Percentiles rank a stretch among this genome's conserved stretches.
Conservation (phyloP, 768 basidiomycete species). For the Cystobasidium tubakii region DNA sequence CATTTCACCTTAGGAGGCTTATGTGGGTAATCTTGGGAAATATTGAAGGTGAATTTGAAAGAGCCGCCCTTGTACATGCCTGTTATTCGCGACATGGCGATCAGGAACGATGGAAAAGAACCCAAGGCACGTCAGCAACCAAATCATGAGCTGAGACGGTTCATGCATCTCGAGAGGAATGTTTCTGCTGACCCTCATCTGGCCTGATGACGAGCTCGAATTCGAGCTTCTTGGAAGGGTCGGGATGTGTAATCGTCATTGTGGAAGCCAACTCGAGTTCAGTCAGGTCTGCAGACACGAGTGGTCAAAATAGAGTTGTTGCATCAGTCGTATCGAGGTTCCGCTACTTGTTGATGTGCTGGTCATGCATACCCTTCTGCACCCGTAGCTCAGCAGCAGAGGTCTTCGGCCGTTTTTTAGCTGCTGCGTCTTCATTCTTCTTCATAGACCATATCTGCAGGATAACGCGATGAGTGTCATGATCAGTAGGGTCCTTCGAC, state of each 20-base stretch:
- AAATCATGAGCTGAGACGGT: too few species aligned
- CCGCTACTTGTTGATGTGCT: too few species aligned
- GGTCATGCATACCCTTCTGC: conserved; percentile 79
- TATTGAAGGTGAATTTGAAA: conserved; percentile 87
- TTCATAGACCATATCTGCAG: conserved; percentile 98
- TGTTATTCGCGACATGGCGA: conserved; percentile 47
- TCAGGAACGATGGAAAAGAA: neutral
- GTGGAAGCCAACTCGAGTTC: conserved; percentile 92
- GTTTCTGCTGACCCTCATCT: conserved; percentile 67
- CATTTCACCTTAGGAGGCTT: conserved; percentile 99
- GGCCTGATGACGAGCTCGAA: conserved; percentile 91
- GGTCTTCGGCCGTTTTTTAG: conserved; percentile 97
- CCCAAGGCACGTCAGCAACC: neutral
- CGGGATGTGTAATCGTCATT: conserved; percentile 90
- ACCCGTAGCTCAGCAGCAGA: conserved; percentile 96
- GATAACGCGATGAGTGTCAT: neutral
- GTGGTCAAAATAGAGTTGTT: neutral
- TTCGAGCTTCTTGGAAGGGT: conserved; percentile 90
- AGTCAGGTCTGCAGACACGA: conserved; percentile 68
- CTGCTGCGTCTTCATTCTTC: conserved; percentile 95
- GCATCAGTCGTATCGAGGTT: neutral
- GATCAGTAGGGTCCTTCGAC: too few species aligned
- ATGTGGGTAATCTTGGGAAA: conserved; percentile 97
- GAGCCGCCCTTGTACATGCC: conserved; percentile 97
- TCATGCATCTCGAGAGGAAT: too few species aligned